Evolutionary conservation across 2,329 filamentous ascomycete species (phyloP), one percentile per base, ranked within the genome.

Genomic region (Alternaria burnsii): DNA sequence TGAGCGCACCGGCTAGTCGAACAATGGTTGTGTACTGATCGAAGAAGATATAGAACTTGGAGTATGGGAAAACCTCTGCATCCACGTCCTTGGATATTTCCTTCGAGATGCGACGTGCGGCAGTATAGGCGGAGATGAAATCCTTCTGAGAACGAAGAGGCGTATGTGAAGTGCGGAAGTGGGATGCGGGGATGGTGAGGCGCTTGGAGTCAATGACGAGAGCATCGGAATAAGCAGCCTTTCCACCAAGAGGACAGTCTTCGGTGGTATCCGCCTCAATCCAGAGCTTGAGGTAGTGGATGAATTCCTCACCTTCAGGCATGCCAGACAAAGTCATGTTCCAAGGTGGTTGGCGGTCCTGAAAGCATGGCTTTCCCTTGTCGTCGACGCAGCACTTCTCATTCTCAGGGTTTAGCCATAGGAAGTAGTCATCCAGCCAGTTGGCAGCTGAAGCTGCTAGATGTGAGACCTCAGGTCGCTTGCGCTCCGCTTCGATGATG

Each of bases 31-130:
- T 86, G 75, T 99, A 99, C 77, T 98, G 95, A 76, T 99, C 95
- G 77, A 99, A 99, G 86, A 98, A 99, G 77, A 99, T 94, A 82
- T 99, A 99, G 78, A 97, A 97, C 62, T 97, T 90, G 69, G 92
- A 96, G 82, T 99, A 99, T 0, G 95, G 93, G 84, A 99, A 99
- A 3, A 99, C 89, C 24, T 95, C 89, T 22, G 92, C 88, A 5
- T 89, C 87, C 5, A 93, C 94, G 52, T 86, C 84, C 54, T 86
- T 80, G 14, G 86, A 89, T 52, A 99, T 89, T 28, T 91, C 90
- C 12, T 88, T 82, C 0, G 94, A 89, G 64, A 99, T 97, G 61
- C 95, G 91, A 18, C 94, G 91, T 3, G 95, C 95, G 1, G 94
- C 88, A 5, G 90, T 88, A 77, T 98, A 97, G 0, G 95, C 93